Conservation (phyloP, 768 basidiomycete species). For the Tremella yokohamensis region DNA sequence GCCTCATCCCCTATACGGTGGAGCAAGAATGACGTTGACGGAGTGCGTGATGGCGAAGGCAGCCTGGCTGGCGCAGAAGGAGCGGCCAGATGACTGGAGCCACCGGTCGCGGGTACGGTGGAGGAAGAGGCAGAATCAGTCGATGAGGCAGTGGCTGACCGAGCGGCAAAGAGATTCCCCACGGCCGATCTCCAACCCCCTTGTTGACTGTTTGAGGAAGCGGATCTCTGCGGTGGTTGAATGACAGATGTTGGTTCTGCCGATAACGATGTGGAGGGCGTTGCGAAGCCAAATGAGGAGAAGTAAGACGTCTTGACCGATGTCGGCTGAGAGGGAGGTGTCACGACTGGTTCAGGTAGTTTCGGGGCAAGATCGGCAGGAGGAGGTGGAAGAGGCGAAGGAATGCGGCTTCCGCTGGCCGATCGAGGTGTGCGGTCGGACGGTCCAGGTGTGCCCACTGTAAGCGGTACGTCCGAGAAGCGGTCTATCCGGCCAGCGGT, state of each 20-base stretch:
- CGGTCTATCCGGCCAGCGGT: background rate
- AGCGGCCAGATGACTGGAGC: background rate
- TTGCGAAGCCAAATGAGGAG: slow-evolving; percentile 26
- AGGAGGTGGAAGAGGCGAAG: slow-evolving; percentile 17
- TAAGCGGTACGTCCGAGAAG: slow-evolving; percentile 19
- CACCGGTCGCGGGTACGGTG: background rate
- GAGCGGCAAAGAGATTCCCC: slow-evolving; percentile 20
- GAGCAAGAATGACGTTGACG: slow-evolving; percentile 30
- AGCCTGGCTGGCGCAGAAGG: background rate
- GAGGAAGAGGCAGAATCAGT: background rate
- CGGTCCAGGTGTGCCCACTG: slow-evolving; percentile 6
- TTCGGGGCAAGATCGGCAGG: slow-evolving; percentile 14
- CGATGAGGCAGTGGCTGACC: slow-evolving; percentile 10
- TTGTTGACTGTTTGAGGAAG: slow-evolving; percentile 9
- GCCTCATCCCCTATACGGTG: slow-evolving; percentile 19
- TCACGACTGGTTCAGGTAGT: slow-evolving; percentile 21
- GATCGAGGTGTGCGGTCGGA: background rate
- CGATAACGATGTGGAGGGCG: slow-evolving; percentile 7
- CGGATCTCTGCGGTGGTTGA: slow-evolving; percentile 4
- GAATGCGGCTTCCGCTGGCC: too few species aligned
- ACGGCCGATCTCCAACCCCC: slow-evolving; percentile 29
- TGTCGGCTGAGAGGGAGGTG: slow-evolving; percentile 19
- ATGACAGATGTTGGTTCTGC: background rate
- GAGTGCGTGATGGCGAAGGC: slow-evolving; percentile 13
- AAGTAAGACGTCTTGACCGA: slow-evolving; percentile 26